phyloP scores from a whole-genome alignment of 495 filamentous ascomycete species.

The Acidiella bohemica region DNA sequence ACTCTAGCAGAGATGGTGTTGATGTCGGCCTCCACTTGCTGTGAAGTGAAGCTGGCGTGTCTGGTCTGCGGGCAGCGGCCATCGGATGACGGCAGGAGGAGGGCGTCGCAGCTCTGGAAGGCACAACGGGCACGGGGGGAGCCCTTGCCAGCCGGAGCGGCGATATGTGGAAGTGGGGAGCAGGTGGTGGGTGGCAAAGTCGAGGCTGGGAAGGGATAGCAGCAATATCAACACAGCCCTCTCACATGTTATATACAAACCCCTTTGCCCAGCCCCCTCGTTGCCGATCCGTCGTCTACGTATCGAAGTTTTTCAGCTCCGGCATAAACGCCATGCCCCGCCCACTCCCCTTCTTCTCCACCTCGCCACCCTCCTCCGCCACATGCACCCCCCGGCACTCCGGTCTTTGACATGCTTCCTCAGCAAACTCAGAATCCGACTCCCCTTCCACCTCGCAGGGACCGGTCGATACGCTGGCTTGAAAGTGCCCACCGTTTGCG shows the following conservation, averaged over 20 bases:
- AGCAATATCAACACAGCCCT: neutral
- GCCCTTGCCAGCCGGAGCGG: too few relatives aligned
- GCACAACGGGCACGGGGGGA: too few relatives aligned
- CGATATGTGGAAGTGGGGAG: too few relatives aligned
- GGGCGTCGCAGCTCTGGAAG: too few relatives aligned
- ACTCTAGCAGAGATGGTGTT: too few relatives aligned
- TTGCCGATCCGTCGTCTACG: neutral
- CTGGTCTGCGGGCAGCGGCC: too few relatives aligned
- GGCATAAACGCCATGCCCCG: constrained; percentile 32
- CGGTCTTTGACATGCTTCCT: constrained; percentile 56
- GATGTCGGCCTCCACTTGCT: too few relatives aligned
- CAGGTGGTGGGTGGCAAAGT: too few relatives aligned
- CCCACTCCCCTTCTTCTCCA: constrained; percentile 15
- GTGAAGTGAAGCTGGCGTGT: too few relatives aligned
- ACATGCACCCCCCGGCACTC: constrained; percentile 26
- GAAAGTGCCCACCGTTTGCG: constrained; percentile 87
- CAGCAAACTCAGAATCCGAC: constrained; percentile 62
- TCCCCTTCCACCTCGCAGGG: constrained; percentile 68
- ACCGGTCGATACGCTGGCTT: constrained; percentile 89
- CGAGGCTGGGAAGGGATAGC: too few relatives aligned
- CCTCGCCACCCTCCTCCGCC: constrained; percentile 15
- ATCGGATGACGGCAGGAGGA: too few relatives aligned
- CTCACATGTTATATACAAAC: neutral
- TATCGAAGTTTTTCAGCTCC: constrained; percentile 29
- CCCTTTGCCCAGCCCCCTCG: too few relatives aligned